Percentiles rank a stretch among this genome's conserved stretches.
Conservation (phyloP, 2,329 filamentous ascomycete species). For the Monosporascus sp. region DNA sequence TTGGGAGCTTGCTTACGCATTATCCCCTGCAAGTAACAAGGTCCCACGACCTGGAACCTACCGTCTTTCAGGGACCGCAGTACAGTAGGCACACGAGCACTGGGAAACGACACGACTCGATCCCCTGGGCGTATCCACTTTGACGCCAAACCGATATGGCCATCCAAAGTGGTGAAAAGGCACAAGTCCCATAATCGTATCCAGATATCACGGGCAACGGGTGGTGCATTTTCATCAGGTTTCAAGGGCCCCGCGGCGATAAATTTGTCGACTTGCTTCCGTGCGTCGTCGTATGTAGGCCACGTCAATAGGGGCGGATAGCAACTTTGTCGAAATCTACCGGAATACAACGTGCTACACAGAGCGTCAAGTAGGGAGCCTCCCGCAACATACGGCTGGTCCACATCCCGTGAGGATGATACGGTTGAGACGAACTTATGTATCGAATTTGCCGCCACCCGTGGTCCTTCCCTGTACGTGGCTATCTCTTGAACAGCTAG, state of each 20-base stretch:
- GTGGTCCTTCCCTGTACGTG: not conserved
- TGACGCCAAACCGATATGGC: not conserved
- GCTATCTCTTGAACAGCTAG: not conserved
- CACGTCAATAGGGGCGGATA: not conserved
- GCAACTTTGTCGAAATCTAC: not conserved
- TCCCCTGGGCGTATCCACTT: not conserved
- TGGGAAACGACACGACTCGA: not conserved
- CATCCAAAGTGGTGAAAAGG: not conserved
- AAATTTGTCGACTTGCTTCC: not conserved
- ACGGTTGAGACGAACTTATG: not conserved
- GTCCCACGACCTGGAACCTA: not conserved
- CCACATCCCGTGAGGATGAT: not conserved
- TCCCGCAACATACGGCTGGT: not conserved
- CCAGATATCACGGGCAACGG: not conserved
- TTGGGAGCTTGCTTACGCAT: not conserved
- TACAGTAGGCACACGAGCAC: not conserved
- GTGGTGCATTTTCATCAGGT: too few relatives aligned
- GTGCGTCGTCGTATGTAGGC: not conserved
- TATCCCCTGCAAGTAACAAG: not conserved
- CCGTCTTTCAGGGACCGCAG: not conserved
- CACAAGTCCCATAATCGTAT: not conserved
- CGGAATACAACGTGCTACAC: not conserved
- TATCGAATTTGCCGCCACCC: not conserved
- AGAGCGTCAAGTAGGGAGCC: not conserved
- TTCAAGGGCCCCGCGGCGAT: too few relatives aligned